Evolutionary conservation across 2,329 filamentous ascomycete genomes (phyloP), one percentile per base, ranked within the genome.

Genomic region (Calcarisporium arbuscula): DNA sequence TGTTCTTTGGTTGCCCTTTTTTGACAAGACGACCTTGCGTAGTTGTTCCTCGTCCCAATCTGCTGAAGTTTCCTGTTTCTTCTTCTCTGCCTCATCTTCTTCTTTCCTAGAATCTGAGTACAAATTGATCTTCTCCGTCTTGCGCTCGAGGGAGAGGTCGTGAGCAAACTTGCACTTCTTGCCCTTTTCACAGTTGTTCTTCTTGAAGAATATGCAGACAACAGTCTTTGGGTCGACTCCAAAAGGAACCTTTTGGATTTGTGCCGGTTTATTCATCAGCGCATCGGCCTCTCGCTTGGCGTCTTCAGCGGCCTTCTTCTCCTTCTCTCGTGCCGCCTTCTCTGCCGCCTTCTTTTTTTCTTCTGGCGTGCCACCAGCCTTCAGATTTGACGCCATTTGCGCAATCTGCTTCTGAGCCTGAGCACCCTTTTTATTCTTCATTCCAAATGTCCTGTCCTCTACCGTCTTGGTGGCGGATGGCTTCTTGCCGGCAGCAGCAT

Each of bases 351-450:
- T 95, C 51, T 72, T 75, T 72, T 95, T 96, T 60, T 92, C 82
- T 38, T 95, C 90, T 16, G 86, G 77, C n/a, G 74, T 82, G 42
- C 87, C 86, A 49, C 82, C 80, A 37, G 75, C 72, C 47, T 82
- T 79, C 34, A 80, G 74, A 51, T 88, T 82, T 30, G 80, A 74
- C 48, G 80, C 68, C 59, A 98, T 77, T 52, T 88, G 85, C 39
- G 85, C 82, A 57, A 98, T 96, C 49, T 89, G 79, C 64, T 81
- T 94, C 66, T 96, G 86, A 36, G 88, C 90, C 34, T 78, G 81
- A 38, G 79, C 83, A 49, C 92, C 92, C 73, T 95, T 98, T 72
- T 98, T 98, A 59, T 98, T 98, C 69, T 98, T 98, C 92, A 98
- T 96, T 52, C 92, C 92, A 72, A 98, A 98, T 31, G 92, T 95